Evolutionary conservation across 2,329 filamentous ascomycete species (phyloP).

Genomic region (Colletotrichum liriopes): DNA sequence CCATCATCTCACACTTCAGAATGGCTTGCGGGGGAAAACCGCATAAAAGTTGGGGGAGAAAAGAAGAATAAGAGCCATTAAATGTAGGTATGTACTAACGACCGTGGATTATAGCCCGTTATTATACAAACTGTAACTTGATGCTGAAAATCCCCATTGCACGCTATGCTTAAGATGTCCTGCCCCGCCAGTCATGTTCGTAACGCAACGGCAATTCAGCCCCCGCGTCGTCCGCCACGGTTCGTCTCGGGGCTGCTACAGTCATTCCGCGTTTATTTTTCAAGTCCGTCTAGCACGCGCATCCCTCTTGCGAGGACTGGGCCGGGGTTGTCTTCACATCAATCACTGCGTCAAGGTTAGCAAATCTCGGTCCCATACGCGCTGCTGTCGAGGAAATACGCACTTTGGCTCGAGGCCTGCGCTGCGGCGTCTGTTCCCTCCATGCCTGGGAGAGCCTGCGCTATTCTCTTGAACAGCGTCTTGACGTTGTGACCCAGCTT

Average conservation of each 20-base stretch:
- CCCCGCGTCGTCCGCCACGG: constrained; percentile 28
- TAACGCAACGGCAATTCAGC: constrained; percentile 35
- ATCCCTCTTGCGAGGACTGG: constrained; percentile 80
- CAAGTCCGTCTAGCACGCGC: constrained; percentile 69
- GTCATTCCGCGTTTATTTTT: constrained; percentile 19
- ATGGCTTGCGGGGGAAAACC: neutral
- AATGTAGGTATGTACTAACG: constrained; percentile 44
- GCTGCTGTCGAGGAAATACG: constrained; percentile 53
- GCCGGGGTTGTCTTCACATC: constrained; percentile 89
- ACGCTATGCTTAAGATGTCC: constrained; percentile 52
- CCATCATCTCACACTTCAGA: neutral
- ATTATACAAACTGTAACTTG: constrained; percentile 46
- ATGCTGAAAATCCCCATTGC: constrained; percentile 47
- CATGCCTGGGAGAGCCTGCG: constrained; percentile 97
- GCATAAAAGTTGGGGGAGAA: neutral
- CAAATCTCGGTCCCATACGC: constrained; percentile 12
- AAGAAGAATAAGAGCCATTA: constrained; percentile 36
- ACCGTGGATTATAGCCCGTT: constrained; percentile 44
- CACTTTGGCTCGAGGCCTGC: constrained; percentile 83
- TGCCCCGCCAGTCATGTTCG: constrained; percentile 41
- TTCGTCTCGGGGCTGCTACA: constrained; percentile 42
- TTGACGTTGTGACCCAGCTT: constrained; percentile 99
- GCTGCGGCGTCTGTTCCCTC: constrained; percentile 88
- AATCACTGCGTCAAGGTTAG: constrained; percentile 76
- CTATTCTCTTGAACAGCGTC: constrained; percentile 96